Base-by-base conservation (phyloP, 2,329 filamentous ascomycete species). In the Aspergillus texensis region DNA sequence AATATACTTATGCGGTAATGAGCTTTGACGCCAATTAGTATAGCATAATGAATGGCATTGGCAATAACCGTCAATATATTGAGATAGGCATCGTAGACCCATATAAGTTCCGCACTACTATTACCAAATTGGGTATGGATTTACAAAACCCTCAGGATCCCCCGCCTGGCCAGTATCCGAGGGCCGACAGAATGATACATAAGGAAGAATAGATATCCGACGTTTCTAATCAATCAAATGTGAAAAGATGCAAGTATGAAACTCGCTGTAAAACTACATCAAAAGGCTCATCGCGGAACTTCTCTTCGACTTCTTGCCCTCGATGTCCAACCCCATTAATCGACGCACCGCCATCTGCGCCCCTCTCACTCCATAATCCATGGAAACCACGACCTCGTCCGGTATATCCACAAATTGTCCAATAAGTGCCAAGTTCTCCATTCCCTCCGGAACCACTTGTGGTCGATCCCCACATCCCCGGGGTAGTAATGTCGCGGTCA, bases 401-500 rank as follows among this genome's bases (percentile, higher is more conserved):
- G 71, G 69, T 26, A 79, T 77, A 67, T 81, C 79, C 21, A 79
- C 79, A 69, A 78, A 82, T 66, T 81, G 79, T 14, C 79, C 79
- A 39, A 81, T 68, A 24, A 81, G 70, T 1, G 75, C 80, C 54
- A 81, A 67, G 67, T 81, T 82, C 26, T 65, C 71, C 28, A 72
- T 72, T 6, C 73, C 74, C 21, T 72, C 60, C 0, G 79, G 80
- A 52, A 81, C 75, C 0, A 80, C 72, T n/a, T 69, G 62, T 3
- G 80, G 80, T 2, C 80, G 74, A 68, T 81, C 78, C 4, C 72
- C 74, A 1, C 60, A 34, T 9, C 72, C 67, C 14, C 79, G 73
- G 2, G 76, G 70, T 46, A 81, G 66, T 61, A 81, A 75, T 41
- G 76, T 72, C 6, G 75, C 69, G 5, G 78, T 79, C 62, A 77